A percentile compares a stretch with the other conserved stretches of the same genome.
phyloP scores from a whole-genome alignment of 1,139 yeast species.

The Suhomyces yuchorum region DNA sequence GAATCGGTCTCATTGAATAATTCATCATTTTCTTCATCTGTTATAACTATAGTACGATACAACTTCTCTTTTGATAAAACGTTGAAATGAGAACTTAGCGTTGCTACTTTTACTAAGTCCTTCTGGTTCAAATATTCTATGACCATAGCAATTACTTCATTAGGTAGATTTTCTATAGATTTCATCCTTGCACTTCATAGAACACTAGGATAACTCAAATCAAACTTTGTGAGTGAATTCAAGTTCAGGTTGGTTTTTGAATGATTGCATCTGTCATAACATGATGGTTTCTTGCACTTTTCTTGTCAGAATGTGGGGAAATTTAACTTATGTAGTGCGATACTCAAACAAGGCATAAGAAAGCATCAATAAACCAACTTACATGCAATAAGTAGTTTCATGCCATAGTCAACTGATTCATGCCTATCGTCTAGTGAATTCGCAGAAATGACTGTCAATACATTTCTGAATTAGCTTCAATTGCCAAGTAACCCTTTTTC shows the following conservation, averaged over 20 bases:
- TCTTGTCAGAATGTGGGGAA: neutral
- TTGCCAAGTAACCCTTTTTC: too few species aligned
- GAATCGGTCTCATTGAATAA: conserved; percentile 1
- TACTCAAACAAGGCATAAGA: neutral
- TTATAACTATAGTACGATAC: conserved; percentile 23
- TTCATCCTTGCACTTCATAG: neutral
- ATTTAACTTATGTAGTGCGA: neutral
- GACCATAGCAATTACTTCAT: conserved; percentile 16
- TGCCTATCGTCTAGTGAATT: too few species aligned
- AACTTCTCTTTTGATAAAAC: conserved; percentile 18
- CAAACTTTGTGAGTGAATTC: neutral
- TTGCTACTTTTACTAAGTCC: conserved; percentile 20
- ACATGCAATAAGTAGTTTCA: too few species aligned
- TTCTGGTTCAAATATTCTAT: conserved; percentile 17
- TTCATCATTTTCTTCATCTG: conserved; percentile 13
- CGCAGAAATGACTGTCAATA: too few species aligned
- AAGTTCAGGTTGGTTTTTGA: neutral
- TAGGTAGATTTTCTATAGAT: conserved; percentile 13
- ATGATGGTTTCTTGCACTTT: neutral
- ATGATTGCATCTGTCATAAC: neutral
- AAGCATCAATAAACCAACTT: too few species aligned
- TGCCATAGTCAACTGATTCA: too few species aligned
- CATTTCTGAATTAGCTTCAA: too few species aligned
- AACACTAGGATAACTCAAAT: neutral
- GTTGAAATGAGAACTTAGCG: conserved; percentile 18